A percentile compares a stretch with the other conserved stretches of the same genome.
Evolutionary conservation across 2,329 filamentous ascomycete genomes (phyloP).

Genomic region (Chrysoporthe cubensis): DNA sequence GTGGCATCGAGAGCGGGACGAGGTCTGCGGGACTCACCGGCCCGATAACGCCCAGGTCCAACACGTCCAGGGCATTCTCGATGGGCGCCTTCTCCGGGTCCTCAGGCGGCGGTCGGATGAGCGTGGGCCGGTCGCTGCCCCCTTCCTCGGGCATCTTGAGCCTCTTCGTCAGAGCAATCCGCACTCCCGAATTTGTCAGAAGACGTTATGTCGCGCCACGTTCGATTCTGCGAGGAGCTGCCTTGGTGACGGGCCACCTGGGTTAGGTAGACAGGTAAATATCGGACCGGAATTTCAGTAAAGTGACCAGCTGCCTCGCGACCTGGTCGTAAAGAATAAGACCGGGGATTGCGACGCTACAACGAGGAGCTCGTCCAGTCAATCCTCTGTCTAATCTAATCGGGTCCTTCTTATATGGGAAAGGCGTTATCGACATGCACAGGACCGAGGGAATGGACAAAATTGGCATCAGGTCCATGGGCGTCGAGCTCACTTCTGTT

Average conservation of each 20-base stretch:
- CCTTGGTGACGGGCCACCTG: too few species aligned
- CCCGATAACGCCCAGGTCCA: slow-evolving; percentile 74
- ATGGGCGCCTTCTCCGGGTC: slow-evolving; percentile 77
- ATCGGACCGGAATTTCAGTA: too few species aligned
- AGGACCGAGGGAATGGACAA: background rate
- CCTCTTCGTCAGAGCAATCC: background rate
- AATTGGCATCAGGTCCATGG: background rate
- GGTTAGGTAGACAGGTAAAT: too few species aligned
- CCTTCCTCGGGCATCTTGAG: slow-evolving; percentile 23
- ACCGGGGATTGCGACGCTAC: too few species aligned
- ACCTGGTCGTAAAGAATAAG: too few species aligned
- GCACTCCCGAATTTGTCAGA: background rate
- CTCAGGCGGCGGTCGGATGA: slow-evolving; percentile 75
- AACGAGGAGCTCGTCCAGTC: too few species aligned
- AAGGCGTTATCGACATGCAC: background rate
- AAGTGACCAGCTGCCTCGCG: too few species aligned
- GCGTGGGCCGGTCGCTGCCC: slow-evolving; percentile 48
- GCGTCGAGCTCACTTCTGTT: background rate
- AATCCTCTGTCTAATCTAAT: too few species aligned
- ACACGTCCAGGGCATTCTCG: slow-evolving; percentile 88
- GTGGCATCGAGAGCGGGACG: background rate
- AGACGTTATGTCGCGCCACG: background rate
- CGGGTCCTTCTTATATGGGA: background rate
- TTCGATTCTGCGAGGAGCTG: too few species aligned
- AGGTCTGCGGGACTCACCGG: slow-evolving; percentile 56